Base-by-base conservation (phyloP, 441 rosid species). In the Brassica hybrid region DNA sequence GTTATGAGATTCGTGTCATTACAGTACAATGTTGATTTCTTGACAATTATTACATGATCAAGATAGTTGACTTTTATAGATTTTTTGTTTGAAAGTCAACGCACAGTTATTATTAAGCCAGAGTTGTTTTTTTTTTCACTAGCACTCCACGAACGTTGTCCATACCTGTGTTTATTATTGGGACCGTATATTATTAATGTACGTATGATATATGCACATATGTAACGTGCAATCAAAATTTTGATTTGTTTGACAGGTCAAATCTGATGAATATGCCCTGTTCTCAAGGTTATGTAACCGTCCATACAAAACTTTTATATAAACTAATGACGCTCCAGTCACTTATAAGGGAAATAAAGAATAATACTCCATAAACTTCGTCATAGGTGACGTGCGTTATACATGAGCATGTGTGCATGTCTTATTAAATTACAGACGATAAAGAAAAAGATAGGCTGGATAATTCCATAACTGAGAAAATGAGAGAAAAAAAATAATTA, bases 191-290 rank as follows among this genome's bases (percentile, higher is more conserved):
- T 52, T 69, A 54, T 54, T 69, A 1, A 34, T 57, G 64, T 23
- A 38, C 38, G 21, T 7, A 34, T 58, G 17, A n/a, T 19, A 58
- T 38, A 1, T 13, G 65, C 25, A n/a, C n/a, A 58, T 38, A 1
- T 13, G 65, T 60, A 23, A 71, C 50, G 62, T 72, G 50, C 58
- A 60, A 72, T 32, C 1, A 48, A 69, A 17, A 4, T 71, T 61
- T 61, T 67, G 60, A 27, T 66, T 8, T 59, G 9, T 67, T 59
- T 62, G 61, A 64, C 52, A 76, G 71, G 71, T 71, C 75, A 64
- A 76, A 52, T 68, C 5, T 76, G 56, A 62, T 54, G 75, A 63
- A 70, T 52, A n/a, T 69, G 43, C n/a, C 34, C 27, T 75, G 62
- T 60, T 48, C 21, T 61, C 18, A 23, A 62, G 62, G 12, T 19